A percentile compares a stretch with the other conserved stretches of the same genome.
Conservation (phyloP, 768 basidiomycete species). For the Pisolithus tinctorius region DNA sequence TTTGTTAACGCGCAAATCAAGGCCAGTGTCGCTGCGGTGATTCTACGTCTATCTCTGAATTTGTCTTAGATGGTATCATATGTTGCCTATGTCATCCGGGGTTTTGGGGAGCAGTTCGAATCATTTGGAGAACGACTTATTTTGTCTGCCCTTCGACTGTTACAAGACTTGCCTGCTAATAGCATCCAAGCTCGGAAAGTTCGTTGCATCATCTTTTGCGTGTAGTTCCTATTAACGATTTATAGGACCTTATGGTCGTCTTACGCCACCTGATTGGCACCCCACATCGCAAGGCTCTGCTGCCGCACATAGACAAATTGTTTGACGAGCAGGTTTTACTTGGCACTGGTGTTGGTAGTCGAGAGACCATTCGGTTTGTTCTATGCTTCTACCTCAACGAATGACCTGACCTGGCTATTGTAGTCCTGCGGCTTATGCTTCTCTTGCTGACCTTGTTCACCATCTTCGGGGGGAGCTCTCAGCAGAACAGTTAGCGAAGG, state of each 20-base stretch:
- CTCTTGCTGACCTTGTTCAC: constrained; percentile 89
- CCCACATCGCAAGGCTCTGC: constrained; percentile 68
- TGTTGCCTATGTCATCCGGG: constrained; percentile 82
- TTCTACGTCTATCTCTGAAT: not conserved
- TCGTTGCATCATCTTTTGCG: constrained; percentile 1
- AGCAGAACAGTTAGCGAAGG: constrained; percentile 63
- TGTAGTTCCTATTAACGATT: not conserved
- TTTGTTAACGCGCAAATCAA: constrained; percentile 88
- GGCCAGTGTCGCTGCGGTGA: constrained; percentile 34
- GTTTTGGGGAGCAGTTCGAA: constrained; percentile 55
- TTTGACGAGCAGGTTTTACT: constrained; percentile 87
- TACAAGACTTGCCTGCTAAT: constrained; percentile 90
- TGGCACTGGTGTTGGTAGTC: constrained; percentile 75
- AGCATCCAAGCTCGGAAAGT: constrained; percentile 81
- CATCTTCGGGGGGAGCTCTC: constrained; percentile 82
- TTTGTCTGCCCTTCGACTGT: constrained; percentile 71
- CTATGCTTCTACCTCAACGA: not conserved
- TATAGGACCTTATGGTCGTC: constrained; percentile 85
- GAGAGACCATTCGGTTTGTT: constrained; percentile 74
- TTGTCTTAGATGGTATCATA: constrained; percentile 75
- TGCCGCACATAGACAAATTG: constrained; percentile 81
- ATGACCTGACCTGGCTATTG: constrained; percentile 4
- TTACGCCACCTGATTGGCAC: constrained; percentile 84
- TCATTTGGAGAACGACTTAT: constrained; percentile 78
- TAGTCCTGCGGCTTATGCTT: constrained; percentile 77